Evolutionary conservation across 2,329 filamentous ascomycete genomes (phyloP), one percentile per base, ranked within the genome.

Genomic region (Thielaviopsis populi): DNA sequence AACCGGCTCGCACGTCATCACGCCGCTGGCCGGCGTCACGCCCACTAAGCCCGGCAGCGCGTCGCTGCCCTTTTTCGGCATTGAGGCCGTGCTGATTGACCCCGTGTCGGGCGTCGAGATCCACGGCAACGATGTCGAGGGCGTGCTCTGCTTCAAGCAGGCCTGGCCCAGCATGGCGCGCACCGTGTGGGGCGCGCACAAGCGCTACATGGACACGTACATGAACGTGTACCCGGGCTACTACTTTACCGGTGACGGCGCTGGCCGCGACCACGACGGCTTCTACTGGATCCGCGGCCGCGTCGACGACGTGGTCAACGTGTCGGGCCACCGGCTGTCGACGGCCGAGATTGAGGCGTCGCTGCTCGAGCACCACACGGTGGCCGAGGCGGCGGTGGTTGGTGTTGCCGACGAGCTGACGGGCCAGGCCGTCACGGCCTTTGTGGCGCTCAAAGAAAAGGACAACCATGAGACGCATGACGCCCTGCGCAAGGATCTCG

Each of bases 221-320:
- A 77, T 99, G 70, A 95, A 95, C 71, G 91, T 96, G 10, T 99
- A 99, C 81, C 90, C 91, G 78, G 94, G 92, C 67, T 96, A 95
- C 79, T 99, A 99, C 77, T 95, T 94, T 78, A 94, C 89, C 17
- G 89, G 89, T 65, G 94, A 99, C 73, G 94, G 94, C 72, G 94
- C 94, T 64, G 94, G 89, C 66, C 89, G 94, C 72, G 94, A 99
- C 74, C 88, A 96, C 76, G 94, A 99, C 71, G 94, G 94, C 65
- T 99, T 96, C 80, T 99, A 97, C 84, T 99, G 94, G 94, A 99
- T 99, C 74, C 89, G 94, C 67, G 94, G 94, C 68, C 91, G 94
- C 75, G 94, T 99, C 62, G 94, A 99, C 73, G 94, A 99, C 71
- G 94, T 99, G 53, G 92, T 99, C 74, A 99, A 99, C 75, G 94